Evolutionary conservation across 371 early-diverging fungal species (phyloP), one percentile per base, ranked within the genome.

Genomic region (Lichtheimia ramosa): DNA sequence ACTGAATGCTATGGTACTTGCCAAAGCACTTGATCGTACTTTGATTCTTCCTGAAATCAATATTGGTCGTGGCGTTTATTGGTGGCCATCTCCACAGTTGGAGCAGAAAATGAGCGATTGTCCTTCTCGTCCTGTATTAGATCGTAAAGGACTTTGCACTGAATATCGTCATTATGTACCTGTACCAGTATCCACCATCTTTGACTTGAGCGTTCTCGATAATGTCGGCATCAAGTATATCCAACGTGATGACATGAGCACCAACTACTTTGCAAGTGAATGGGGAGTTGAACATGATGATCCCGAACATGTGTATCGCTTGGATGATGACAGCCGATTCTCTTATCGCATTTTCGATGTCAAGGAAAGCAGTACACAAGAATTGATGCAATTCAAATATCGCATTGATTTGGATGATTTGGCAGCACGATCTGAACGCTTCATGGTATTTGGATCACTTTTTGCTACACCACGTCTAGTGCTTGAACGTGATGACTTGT

Each of bases 331-430:
- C 43, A 48, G 55, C 12, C 73, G 77, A 13, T 72, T 66, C 14
- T 73, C 77, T 5, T 83, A 83, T 52, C 74, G 81, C 15, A 71
- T 83, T 7, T 83, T 75, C 59, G 81, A 81, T 51, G 21, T 21
- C 46, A 58, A 34, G 51, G 10, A 25, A n/a, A 59, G 51, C 42
- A 51, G 27, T n/a, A 70, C 70, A 14, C 39, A 58, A 3, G 54
- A 61, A 2, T 42, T 54, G 34, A 27, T 55, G 8, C 63, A 63
- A 5, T 82, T 70, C 56, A 18, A 57, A 12, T 43, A 62, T 3
- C 68, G 71, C 21, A n/a, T 79, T 0, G 61, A 73, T 20, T 27
- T 82, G 28, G 62, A 73, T 23, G 76, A 75, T 27, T 52, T 83
- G 8, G 62, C 54, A 28, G 15, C 39, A 15, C 55, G 69, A 13